Evolutionary conservation across 192 early-diverging fungal species (phyloP), one percentile per base, ranked within the genome.

Genomic region (Linnemannia elongata): DNA sequence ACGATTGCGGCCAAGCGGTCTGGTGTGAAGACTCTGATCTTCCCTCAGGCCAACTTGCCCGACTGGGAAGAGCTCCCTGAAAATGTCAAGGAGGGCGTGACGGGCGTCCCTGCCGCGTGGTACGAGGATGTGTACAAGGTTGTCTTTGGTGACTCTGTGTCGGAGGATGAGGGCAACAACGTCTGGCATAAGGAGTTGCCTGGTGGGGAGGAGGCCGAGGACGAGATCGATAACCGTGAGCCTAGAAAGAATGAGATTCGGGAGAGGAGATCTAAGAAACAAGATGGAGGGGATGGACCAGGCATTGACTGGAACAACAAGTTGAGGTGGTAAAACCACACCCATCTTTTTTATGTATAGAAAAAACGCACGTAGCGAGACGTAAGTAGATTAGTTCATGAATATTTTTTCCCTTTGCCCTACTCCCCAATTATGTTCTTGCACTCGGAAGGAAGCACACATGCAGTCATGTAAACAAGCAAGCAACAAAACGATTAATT

Each of bases 21-120:
- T 24, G 96, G 97, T 9, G 96, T 99, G 36, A 96, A 92, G 77
- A 94, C 92, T 35, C 94, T 99, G 45, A 89, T 99, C 66, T 97
- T 97, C 93, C 98, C 98, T 22, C 93, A 94, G 63, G 93, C 94
- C 27, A 99, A 99, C 78, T 80, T 91, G 74, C 91, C 95, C 17
- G 98, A 99, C 83, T 99, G 98, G 98, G 97, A 97, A 81, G 98
- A 99, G 82, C 89, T 99, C 73, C 96, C 96, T 8, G 98, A 91
- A 0, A 96, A 98, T 82, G 92, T 99, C 77, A 96, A 96, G 89
- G 96, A 98, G 72, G 98, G 97, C 5, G 89, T 99, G 44, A 93
- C 91, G 68, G 95, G 96, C 30, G 88, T 95, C 49, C 97, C 97
- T 54, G 96, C 97, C 27, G 91, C 93, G 20, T 95, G 93, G 93